Conservation (phyloP, 2,329 filamentous ascomycete species). For the Cercospora sesami region DNA sequence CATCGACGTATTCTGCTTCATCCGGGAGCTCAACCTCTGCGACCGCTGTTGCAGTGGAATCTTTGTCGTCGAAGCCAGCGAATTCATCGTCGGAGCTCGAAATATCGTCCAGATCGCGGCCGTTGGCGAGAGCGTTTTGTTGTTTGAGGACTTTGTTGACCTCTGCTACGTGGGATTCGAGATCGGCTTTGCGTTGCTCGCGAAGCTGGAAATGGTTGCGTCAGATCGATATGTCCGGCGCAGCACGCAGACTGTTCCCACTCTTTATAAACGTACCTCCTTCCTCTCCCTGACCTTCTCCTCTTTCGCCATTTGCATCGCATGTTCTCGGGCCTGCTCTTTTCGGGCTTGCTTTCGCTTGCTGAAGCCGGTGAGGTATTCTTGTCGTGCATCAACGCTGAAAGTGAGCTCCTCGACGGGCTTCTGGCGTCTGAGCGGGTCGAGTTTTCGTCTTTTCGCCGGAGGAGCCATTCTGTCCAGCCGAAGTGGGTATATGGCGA, state of each 20-base stretch:
- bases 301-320: slow-evolving; percentile 71
- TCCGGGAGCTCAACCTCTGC: slow-evolving; percentile 26
- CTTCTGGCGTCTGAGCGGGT: slow-evolving; percentile 8
- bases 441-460: slow-evolving; percentile 17
- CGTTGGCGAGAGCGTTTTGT: slow-evolving; percentile 44
- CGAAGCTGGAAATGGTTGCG: slow-evolving; percentile 63
- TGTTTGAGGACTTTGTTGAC: slow-evolving; percentile 70
- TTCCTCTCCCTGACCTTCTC: slow-evolving; percentile 73
- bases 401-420: slow-evolving; percentile 69
- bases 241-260: background rate
- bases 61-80: slow-evolving; percentile 26
- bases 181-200: slow-evolving; percentile 76
- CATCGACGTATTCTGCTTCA: slow-evolving; percentile 93
- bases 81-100: slow-evolving; percentile 30
- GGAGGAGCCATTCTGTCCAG: slow-evolving; percentile 13
- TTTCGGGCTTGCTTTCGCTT: slow-evolving; percentile 87
- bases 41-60: background rate
- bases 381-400: slow-evolving; percentile 73
- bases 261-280: slow-evolving; percentile 59
- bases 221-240: background rate
- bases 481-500: slow-evolving; percentile 2
- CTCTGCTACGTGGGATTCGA: slow-evolving; percentile 76
- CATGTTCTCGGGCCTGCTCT: slow-evolving; percentile 81
- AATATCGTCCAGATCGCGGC: slow-evolving; percentile 37
- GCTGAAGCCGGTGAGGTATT: slow-evolving; percentile 93